Conservation (phyloP, 768 basidiomycete genomes). For the Strobilomyces confusus region DNA sequence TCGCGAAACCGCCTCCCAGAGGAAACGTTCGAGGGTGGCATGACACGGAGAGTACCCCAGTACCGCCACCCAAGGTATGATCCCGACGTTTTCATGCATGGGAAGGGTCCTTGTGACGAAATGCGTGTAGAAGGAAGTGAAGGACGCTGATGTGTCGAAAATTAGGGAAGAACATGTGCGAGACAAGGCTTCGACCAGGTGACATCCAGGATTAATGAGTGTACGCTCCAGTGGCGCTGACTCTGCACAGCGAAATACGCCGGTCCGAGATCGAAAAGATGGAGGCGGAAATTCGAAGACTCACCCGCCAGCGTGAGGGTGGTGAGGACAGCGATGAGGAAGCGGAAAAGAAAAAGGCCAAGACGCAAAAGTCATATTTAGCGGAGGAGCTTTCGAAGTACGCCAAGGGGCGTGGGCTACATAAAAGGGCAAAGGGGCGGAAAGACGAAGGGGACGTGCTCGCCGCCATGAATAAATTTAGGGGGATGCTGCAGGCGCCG, state of each 20-base stretch:
- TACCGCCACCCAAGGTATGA: constrained; percentile 17
- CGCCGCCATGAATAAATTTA: constrained; percentile 64
- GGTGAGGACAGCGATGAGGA: constrained; percentile 64
- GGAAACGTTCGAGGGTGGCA: neutral
- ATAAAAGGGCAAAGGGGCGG: constrained; percentile 52
- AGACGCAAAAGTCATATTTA: constrained; percentile 61
- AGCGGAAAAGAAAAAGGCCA: constrained; percentile 50
- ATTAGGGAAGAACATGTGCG: constrained; percentile 74
- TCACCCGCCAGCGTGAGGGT: constrained; percentile 56
- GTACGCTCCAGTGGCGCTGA: neutral
- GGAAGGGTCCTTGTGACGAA: neutral
- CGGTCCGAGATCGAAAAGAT: constrained; percentile 80
- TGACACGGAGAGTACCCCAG: neutral
- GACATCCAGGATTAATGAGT: neutral
- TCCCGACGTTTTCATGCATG: neutral
- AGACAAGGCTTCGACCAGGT: constrained; percentile 66
- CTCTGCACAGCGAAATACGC: constrained; percentile 48
- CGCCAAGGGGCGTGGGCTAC: constrained; percentile 55
- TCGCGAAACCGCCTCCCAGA: constrained; percentile 2
- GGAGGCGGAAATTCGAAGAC: constrained; percentile 82
- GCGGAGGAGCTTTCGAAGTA: constrained; percentile 84
- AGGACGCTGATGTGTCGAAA: constrained; percentile 52
- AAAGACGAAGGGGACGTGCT: constrained; percentile 74
- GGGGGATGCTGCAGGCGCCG: constrained; percentile 56
- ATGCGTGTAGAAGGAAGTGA: constrained; percentile 6